phyloP scores from a whole-genome alignment of 352 stramenopile species.

The Blastocystis sp. region DNA sequence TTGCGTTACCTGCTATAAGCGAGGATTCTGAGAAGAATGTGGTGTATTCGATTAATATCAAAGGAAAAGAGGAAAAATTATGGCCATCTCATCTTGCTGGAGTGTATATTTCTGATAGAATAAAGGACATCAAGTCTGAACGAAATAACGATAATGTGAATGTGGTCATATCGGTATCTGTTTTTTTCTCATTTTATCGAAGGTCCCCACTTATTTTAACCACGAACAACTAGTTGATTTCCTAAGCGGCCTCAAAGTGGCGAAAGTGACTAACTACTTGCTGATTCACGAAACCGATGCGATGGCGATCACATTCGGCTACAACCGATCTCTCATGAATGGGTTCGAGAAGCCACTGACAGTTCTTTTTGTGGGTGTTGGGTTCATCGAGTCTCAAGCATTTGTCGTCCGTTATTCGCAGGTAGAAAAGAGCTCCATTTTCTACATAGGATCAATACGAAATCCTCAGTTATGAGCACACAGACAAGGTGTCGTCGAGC shows the following conservation, averaged over 20 bases:
- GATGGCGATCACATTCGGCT: background rate
- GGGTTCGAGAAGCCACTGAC: background rate
- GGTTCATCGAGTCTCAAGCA: conserved; percentile 1
- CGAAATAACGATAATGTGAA: background rate
- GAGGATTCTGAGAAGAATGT: background rate
- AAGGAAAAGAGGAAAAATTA: background rate
- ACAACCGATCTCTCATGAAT: background rate
- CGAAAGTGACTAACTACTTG: background rate
- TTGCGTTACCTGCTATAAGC: background rate
- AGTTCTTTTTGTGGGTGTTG: conserved; percentile 43
- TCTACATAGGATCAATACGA: background rate
- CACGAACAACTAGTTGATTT: conserved; percentile 11
- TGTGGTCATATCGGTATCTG: conserved; percentile 13
- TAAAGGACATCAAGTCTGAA: conserved; percentile 25
- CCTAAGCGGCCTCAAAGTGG: background rate
- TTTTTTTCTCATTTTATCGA: background rate
- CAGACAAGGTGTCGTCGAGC: background rate
- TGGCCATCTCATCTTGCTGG: background rate
- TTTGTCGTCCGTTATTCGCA: background rate
- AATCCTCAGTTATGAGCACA: background rate
- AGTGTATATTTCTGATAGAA: conserved; percentile 32
- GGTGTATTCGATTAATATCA: background rate
- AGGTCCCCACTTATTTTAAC: conserved; percentile 17
- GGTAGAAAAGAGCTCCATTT: background rate
- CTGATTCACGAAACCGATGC: conserved; percentile 8